Evolutionary conservation across 495 filamentous ascomycete genomes (phyloP).

Genomic region (Talaromyces stipitatus): DNA sequence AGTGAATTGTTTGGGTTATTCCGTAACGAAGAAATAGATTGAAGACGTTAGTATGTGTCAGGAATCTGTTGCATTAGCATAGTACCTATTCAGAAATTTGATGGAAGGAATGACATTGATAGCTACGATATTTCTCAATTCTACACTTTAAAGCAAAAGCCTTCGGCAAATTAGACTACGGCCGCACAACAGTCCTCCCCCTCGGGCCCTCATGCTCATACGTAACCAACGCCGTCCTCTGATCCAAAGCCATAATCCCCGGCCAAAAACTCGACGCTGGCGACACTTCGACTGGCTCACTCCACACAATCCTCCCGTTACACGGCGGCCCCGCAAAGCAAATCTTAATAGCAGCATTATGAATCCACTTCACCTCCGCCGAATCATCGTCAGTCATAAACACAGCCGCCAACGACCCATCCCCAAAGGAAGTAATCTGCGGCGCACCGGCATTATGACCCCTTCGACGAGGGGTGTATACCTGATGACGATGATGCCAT

Average conservation of each 20-base stretch:
- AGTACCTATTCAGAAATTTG: neutral
- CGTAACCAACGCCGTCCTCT: constrained; percentile 26
- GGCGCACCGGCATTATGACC: constrained; percentile 51
- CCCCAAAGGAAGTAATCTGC: constrained; percentile 47
- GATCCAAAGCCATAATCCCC: constrained; percentile 31
- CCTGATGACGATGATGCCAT: constrained; percentile 44
- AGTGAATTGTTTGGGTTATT: neutral
- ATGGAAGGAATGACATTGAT: neutral
- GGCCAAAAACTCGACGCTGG: constrained; percentile 34
- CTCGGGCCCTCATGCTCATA: constrained; percentile 35
- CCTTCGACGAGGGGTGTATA: constrained; percentile 34
- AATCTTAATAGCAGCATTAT: constrained; percentile 33
- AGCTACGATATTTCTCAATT: neutral
- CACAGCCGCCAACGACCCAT: constrained; percentile 47
- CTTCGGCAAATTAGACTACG: neutral
- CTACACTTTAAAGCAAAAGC: neutral
- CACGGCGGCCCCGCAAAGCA: constrained; percentile 28
- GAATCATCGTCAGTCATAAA: constrained; percentile 59
- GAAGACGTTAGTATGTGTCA: neutral
- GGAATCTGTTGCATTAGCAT: constrained; percentile 1
- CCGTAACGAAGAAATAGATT: neutral
- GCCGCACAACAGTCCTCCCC: constrained; percentile 25
- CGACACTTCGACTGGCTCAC: constrained; percentile 18
- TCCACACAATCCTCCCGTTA: constrained; percentile 31
- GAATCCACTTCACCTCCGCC: constrained; percentile 25